Evolutionary conservation across 1,284 basidiomycete species (phyloP), one percentile per base, ranked within the genome.

Genomic region (Malassezia cuniculi): DNA sequence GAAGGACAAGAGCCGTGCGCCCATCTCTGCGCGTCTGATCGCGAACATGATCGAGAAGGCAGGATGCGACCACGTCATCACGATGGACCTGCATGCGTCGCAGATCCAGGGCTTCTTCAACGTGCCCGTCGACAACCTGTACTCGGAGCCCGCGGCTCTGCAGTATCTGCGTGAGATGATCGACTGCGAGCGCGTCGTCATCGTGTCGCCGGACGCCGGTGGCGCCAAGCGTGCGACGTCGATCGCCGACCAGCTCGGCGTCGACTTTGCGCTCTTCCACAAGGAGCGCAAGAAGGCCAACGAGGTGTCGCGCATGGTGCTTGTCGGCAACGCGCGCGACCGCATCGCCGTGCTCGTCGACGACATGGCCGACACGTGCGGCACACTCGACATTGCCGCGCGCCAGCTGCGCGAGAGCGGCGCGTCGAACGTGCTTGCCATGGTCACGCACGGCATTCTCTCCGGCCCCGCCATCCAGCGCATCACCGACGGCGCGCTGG

Each of bases 261-360:
- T 95, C 54, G 93, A 97, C 68, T 97, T 99, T 73, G 93, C 93
- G 21, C 74, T 99, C 41, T 97, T 97, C 76, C 93, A 99, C 78
- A 99, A 99, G 70, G 93, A 99, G 71, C 81, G 93, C 46, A 97
- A 95, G 72, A 95, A 93, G 75, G 93, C 90, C 27, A 97, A 95
- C 71, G 86, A 95, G 62, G 90, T 99, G 15, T 94, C 89, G 36
- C 80, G 93, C 44, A 99, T 99, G 93, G 80, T 97, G 32, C 79
- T 99, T 36, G 93, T 99, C 45, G 93, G 93, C 5, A 79, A 82
- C 58, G 89, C 90, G 51, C 78, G 78, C 60, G 86, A 80, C 69
- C 97, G 97, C 72, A 76, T 81, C 29, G 93, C 90, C 41, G 85
- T 99, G 50, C 75, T 99, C n/a, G 89, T 97, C 36, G 93, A 97